phyloP scores from a whole-genome alignment of 1,284 basidiomycete species.

The Pseudozyma sp. region DNA sequence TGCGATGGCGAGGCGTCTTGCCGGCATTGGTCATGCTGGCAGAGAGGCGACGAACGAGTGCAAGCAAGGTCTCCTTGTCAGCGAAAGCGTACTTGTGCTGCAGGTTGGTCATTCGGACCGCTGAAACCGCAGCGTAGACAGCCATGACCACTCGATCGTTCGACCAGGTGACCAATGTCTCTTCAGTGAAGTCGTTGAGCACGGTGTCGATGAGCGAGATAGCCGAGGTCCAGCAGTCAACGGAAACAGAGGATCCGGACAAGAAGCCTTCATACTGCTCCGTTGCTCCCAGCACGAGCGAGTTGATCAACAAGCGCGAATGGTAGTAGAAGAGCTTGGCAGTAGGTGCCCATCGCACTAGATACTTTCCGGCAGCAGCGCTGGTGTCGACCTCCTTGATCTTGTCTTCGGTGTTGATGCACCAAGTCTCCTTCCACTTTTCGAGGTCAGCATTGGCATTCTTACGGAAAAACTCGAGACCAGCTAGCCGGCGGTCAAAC shows the following conservation, averaged over 20 bases:
- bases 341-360: conserved; percentile 56
- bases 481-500: conserved; percentile 44
- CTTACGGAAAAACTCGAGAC: conserved; percentile 56
- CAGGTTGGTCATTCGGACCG: conserved; percentile 56
- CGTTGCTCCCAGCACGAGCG: conserved; percentile 52
- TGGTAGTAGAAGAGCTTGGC: conserved; percentile 59
- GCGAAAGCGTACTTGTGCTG: conserved; percentile 53
- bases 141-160: conserved; percentile 60
- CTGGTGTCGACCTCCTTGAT: conserved; percentile 54
- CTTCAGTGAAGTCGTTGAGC: conserved; percentile 51
- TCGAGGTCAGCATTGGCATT: conserved; percentile 56
- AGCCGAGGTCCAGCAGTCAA: conserved; percentile 57
- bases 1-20: conserved; percentile 57
- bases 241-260: conserved; percentile 41
- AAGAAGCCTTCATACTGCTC: conserved; percentile 51
- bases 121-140: conserved; percentile 56
- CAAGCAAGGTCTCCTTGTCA: conserved; percentile 49
- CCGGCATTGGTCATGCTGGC: conserved; percentile 54
- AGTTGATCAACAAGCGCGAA: conserved; percentile 57
- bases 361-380: conserved; percentile 50
- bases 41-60: conserved; percentile 41
- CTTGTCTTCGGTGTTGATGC: conserved; percentile 53
- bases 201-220: conserved; percentile 55
- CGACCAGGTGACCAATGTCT: conserved; percentile 51
- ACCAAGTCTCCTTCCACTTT: conserved; percentile 62